These are phyloP conservation scores for Coemansia aciculifera DNA, from an alignment of 192 early-diverging fungal species.

Conservation along the genomic window DNA sequence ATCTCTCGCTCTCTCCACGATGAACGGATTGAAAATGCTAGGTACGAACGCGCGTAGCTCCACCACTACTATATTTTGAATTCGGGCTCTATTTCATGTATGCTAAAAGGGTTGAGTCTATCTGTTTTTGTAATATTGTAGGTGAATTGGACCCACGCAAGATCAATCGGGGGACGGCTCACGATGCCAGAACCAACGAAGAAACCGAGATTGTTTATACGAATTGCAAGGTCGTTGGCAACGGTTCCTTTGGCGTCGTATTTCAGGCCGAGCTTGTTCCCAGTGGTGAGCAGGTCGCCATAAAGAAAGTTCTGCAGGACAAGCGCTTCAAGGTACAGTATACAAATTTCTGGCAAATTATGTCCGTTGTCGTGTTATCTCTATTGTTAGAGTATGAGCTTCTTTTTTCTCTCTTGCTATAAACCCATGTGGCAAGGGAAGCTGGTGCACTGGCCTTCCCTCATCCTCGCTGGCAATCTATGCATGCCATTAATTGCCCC, in stretches of 20 bases:
- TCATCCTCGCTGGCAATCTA: constrained; percentile 2
- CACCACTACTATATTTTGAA: background rate
- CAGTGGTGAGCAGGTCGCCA: constrained; percentile 82
- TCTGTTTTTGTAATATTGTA: constrained; percentile 8
- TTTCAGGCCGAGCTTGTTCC: constrained; percentile 88
- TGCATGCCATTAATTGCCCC: background rate
- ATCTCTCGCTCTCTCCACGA: constrained; percentile 21
- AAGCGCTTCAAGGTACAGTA: constrained; percentile 85
- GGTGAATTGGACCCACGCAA: constrained; percentile 63
- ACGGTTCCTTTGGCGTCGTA: constrained; percentile 98
- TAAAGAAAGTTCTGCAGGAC: constrained; percentile 99
- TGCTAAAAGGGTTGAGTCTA: background rate
- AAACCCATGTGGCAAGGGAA: background rate
- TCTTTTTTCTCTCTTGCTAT: too few relatives aligned
- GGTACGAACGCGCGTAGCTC: constrained; percentile 25
- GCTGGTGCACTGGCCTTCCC: background rate
- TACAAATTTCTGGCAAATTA: constrained; percentile 17
- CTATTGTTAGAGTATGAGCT: background rate
- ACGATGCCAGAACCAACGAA: constrained; percentile 84
- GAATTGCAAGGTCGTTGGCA: constrained; percentile 92
- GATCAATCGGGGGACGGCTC: constrained; percentile 75
- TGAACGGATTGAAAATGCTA: constrained; percentile 55
- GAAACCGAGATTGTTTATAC: constrained; percentile 86
- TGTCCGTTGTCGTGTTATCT: background rate
- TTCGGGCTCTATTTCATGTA: background rate